Conservation (phyloP, 2,329 filamentous ascomycete genomes). For the Metarhizium sp. region DNA sequence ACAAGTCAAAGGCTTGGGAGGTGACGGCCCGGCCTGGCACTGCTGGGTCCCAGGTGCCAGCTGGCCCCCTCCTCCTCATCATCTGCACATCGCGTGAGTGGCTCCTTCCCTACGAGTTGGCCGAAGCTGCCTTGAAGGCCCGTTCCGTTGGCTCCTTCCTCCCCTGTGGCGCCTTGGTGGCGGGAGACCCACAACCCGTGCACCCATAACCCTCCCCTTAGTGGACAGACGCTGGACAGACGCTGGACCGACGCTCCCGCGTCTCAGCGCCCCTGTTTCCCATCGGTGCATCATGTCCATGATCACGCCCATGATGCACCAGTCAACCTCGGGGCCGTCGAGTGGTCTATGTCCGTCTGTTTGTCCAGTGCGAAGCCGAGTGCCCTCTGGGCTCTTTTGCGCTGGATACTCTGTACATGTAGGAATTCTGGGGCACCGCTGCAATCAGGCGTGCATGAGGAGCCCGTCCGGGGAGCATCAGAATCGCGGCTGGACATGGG, state of each 20-base stretch:
- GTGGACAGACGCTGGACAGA: neutral
- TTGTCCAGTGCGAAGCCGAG: neutral
- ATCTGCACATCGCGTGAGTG: neutral
- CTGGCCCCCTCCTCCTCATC: neutral
- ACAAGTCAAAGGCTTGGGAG: neutral
- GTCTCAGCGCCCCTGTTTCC: neutral
- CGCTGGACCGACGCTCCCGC: neutral
- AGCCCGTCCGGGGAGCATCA: neutral
- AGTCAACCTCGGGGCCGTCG: too few species aligned
- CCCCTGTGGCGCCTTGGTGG: neutral
- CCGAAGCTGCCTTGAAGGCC: neutral
- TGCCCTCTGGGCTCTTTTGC: neutral
- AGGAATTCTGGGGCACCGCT: too few species aligned
- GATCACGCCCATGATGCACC: neutral
- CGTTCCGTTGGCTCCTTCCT: neutral
- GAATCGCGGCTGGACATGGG: neutral
- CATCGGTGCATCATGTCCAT: neutral
- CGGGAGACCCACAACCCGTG: slow-evolving; percentile 5
- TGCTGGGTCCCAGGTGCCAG: neutral
- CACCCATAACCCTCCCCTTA: neutral
- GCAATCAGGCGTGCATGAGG: neutral
- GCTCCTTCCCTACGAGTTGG: neutral
- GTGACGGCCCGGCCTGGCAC: neutral
- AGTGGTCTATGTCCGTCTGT: neutral
- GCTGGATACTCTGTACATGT: too few species aligned